Evolutionary conservation across 2,329 filamentous ascomycete species (phyloP).

Genomic region (Aspergillus tamarii): DNA sequence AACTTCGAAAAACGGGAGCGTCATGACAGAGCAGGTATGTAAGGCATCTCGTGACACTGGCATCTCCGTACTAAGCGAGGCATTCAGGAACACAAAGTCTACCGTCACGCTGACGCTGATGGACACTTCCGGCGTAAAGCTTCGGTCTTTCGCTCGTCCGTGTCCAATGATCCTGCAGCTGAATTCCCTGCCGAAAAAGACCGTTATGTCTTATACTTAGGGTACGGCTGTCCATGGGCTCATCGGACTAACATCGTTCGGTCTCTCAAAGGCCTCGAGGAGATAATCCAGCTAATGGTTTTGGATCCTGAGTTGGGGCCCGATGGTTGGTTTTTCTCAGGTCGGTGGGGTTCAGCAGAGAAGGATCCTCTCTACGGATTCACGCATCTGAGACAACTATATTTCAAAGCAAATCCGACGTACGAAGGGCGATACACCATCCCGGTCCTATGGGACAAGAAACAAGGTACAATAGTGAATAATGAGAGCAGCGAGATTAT

Average conservation of each 20-base stretch:
- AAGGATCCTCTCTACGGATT: slow-evolving; percentile 74
- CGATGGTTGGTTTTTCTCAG: slow-evolving; percentile 76
- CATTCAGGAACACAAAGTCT: slow-evolving; percentile 24
- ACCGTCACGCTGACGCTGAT: slow-evolving; percentile 46
- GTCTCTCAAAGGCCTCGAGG: slow-evolving; percentile 54
- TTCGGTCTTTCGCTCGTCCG: slow-evolving; percentile 58
- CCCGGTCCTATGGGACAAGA: slow-evolving; percentile 79
- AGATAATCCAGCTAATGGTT: slow-evolving; percentile 53
- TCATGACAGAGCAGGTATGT: slow-evolving; percentile 19
- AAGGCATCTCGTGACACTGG: background rate
- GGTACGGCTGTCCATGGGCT: slow-evolving; percentile 66
- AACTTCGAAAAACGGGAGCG: background rate
- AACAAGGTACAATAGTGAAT: slow-evolving; percentile 74
- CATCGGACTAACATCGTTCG: slow-evolving; percentile 54
- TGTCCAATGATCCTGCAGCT: slow-evolving; percentile 56
- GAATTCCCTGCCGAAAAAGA: slow-evolving; percentile 62
- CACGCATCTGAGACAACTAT: slow-evolving; percentile 72
- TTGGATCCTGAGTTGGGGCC: slow-evolving; percentile 42
- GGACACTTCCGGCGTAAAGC: slow-evolving; percentile 58
- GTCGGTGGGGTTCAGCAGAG: slow-evolving; percentile 57
- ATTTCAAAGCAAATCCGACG: slow-evolving; percentile 69
- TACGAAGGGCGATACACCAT: slow-evolving; percentile 80
- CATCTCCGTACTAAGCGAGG: background rate
- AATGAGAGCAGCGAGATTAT: slow-evolving; percentile 89
- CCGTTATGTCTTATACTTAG: slow-evolving; percentile 65